phyloP scores from a whole-genome alignment of 305 asterid species.

The Petunia hybrid region DNA sequence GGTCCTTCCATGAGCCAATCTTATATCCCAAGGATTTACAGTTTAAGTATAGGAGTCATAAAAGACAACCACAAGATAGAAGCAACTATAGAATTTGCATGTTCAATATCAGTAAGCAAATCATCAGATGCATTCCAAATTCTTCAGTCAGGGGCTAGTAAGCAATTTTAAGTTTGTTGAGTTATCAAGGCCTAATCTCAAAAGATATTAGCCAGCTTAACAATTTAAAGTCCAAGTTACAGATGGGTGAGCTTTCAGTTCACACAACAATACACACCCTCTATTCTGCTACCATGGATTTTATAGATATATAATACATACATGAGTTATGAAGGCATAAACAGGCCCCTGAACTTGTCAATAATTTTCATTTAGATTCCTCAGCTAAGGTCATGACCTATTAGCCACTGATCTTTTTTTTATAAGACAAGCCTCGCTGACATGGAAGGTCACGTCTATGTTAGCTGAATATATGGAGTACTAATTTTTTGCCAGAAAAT shows the following conservation, averaged over 20 bases:
- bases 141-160: neutral
- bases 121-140: neutral
- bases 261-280: neutral
- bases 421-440: too few relatives aligned
- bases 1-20: neutral
- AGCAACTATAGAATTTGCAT: neutral
- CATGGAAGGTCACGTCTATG: too few relatives aligned
- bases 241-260: neutral
- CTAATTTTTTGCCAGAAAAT: too few relatives aligned
- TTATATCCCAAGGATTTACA: neutral
- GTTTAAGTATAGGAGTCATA: neutral
- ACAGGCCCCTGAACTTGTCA: too few relatives aligned
- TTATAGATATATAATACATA: too few relatives aligned
- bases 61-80: conserved; percentile 11
- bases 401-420: too few relatives aligned
- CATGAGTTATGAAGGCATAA: too few relatives aligned
- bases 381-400: too few relatives aligned
- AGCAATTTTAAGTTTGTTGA: neutral
- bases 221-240: neutral
- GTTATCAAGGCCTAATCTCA: neutral
- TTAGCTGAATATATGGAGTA: too few relatives aligned
- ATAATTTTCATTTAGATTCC: too few relatives aligned
- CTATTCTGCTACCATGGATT: neutral
- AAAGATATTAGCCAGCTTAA: neutral
- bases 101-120: conserved; percentile 1